These are phyloP conservation scores for Argentina anserina DNA, from an alignment of 306 rosid genomes.

Conservation along the genomic window DNA sequence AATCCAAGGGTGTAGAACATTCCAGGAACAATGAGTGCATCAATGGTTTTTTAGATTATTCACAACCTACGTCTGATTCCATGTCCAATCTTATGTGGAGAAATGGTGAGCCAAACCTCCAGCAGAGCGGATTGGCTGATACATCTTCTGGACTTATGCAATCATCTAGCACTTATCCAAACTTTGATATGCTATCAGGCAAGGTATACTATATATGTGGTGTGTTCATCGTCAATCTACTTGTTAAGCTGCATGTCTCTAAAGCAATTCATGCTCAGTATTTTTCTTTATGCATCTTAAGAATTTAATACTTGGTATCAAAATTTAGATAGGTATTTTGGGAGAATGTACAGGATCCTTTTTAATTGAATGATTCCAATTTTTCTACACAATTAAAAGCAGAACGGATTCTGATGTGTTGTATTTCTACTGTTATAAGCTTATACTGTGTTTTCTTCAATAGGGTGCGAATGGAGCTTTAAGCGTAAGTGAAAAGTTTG, in stretches of 20 bases:
- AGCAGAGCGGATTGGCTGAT: constrained; percentile 20
- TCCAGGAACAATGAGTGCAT: constrained; percentile 1
- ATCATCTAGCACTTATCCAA: constrained; percentile 17
- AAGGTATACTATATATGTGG: constrained; percentile 25
- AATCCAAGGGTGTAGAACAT: constrained; percentile 2
- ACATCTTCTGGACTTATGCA: constrained; percentile 23
- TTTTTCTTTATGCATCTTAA: background rate
- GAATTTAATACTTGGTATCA: background rate
- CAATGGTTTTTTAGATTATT: constrained; percentile 6
- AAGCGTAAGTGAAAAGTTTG: constrained; percentile 16
- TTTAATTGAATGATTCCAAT: background rate
- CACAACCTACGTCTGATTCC: constrained; percentile 17
- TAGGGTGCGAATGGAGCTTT: constrained; percentile 26
- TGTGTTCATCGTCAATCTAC: background rate
- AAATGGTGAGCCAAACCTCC: constrained; percentile 22
- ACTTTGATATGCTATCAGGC: constrained; percentile 15
- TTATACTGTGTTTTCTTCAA: background rate
- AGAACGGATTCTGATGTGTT: constrained; percentile 2
- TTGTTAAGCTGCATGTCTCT: background rate
- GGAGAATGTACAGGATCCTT: background rate
- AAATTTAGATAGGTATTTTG: background rate
- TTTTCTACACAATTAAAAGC: background rate
- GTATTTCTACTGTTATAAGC: background rate
- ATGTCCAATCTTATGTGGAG: constrained; percentile 24
- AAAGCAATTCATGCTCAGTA: background rate